phyloP scores from a whole-genome alignment of 768 basidiomycete genomes.

The Calvatia gigantea region DNA sequence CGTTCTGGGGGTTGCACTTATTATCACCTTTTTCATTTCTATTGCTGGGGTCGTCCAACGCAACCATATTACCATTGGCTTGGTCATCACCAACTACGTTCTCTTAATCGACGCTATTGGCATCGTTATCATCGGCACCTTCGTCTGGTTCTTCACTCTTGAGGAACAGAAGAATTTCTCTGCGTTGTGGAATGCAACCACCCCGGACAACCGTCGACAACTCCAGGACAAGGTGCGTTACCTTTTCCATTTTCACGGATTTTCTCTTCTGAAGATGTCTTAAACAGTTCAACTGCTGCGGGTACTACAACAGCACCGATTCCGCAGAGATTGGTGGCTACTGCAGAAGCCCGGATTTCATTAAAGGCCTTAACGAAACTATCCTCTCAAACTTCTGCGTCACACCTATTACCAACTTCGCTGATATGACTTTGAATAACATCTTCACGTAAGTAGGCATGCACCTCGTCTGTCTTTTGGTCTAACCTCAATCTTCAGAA shows the following conservation, averaged over 20 bases:
- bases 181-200: slow-evolving; percentile 46
- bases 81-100: slow-evolving; percentile 74
- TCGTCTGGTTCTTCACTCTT: slow-evolving; percentile 82
- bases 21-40: slow-evolving; percentile 68
- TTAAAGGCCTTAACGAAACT: slow-evolving; percentile 35
- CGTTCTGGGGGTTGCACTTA: slow-evolving; percentile 60
- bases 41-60: slow-evolving; percentile 67
- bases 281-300: slow-evolving; percentile 77
- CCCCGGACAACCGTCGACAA: slow-evolving; percentile 41
- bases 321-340: slow-evolving; percentile 53
- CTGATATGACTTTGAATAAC: slow-evolving; percentile 73
- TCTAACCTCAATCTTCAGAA: slow-evolving; percentile 29
- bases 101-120: slow-evolving; percentile 63
- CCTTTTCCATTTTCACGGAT: neutral
- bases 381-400: slow-evolving; percentile 62
- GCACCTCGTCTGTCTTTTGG: neutral
- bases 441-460: slow-evolving; percentile 72
- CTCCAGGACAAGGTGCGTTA: slow-evolving; percentile 71
- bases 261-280: neutral
- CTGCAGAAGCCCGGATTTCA: slow-evolving; percentile 45
- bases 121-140: slow-evolving; percentile 62
- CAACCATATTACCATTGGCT: slow-evolving; percentile 63
- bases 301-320: slow-evolving; percentile 73
- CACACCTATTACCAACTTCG: slow-evolving; percentile 59
- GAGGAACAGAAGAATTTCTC: slow-evolving; percentile 68